These are phyloP conservation scores for Periglandula ipomoeae DNA, from an alignment of 2,329 filamentous ascomycete species.

Conservation along the genomic window DNA sequence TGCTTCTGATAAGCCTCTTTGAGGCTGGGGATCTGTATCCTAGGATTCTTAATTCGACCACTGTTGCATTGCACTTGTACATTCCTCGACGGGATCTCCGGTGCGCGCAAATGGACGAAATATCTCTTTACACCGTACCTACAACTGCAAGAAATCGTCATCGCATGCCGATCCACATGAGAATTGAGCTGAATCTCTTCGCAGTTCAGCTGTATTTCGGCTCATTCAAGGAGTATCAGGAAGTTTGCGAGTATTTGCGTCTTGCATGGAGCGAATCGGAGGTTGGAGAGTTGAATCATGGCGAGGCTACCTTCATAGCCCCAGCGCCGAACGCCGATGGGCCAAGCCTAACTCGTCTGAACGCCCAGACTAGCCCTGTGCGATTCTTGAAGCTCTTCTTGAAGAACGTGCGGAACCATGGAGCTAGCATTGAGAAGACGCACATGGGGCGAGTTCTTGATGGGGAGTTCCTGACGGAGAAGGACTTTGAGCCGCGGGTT, in stretches of 20 bases:
- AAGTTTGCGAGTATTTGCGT: conserved; percentile 45
- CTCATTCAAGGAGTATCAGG: conserved; percentile 42
- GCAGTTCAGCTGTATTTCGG: conserved; percentile 57
- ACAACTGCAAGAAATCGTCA: not conserved
- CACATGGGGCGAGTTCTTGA: conserved; percentile 31
- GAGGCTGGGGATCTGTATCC: conserved; percentile 47
- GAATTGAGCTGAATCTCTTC: conserved; percentile 50
- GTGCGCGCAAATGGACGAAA: conserved; percentile 9
- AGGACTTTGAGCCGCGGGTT: conserved; percentile 11
- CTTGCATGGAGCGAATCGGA: conserved; percentile 19
- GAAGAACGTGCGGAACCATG: conserved; percentile 26
- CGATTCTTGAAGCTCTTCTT: conserved; percentile 28
- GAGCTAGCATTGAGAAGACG: conserved; percentile 29
- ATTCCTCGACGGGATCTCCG: conserved; percentile 32
- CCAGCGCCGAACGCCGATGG: not conserved
- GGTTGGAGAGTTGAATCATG: no score
- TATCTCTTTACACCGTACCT: conserved; percentile 14
- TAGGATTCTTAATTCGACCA: conserved; percentile 22
- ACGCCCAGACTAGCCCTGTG: conserved; percentile 21
- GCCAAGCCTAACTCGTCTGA: not conserved
- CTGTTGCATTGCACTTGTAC: conserved; percentile 41
- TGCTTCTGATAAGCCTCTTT: conserved; percentile 51
- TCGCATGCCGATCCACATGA: not conserved
- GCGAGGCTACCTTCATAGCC: no score
- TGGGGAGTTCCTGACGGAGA: conserved; percentile 16